Conservation (phyloP, 129 eudicot genomes). For the sunflower (Helianthus annuus) region HanXRQr2.0-SUNRISE NC_035440.2:9909631-9910130, state of each 20-base stretch:
- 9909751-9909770: neutral
- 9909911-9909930: constrained; percentile 24
- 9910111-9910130: too few relatives aligned
- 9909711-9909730: too few relatives aligned
- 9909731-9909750: neutral
- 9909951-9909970: constrained; percentile 40
- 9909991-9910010: constrained; percentile 10
- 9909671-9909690: too few relatives aligned
- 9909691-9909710: too few relatives aligned
- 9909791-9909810: too few relatives aligned
- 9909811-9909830: constrained; percentile 34
- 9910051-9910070: neutral
- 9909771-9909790: too few relatives aligned
- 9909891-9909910: constrained; percentile 29
- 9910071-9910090: constrained; percentile 30
- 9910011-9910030: constrained; percentile 32
- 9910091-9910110: too few relatives aligned
- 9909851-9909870: constrained; percentile 32
- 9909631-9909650: too few relatives aligned
- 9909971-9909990: constrained; percentile 28
- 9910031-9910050: constrained; percentile 31
- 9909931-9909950: constrained; percentile 30
- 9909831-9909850: constrained; percentile 64
- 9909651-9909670: too few relatives aligned
- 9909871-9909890: constrained; percentile 30